phyloP scores from a whole-genome alignment of 2,329 filamentous ascomycete genomes.

The Nothophaeocryptopus gaeumannii region DNA sequence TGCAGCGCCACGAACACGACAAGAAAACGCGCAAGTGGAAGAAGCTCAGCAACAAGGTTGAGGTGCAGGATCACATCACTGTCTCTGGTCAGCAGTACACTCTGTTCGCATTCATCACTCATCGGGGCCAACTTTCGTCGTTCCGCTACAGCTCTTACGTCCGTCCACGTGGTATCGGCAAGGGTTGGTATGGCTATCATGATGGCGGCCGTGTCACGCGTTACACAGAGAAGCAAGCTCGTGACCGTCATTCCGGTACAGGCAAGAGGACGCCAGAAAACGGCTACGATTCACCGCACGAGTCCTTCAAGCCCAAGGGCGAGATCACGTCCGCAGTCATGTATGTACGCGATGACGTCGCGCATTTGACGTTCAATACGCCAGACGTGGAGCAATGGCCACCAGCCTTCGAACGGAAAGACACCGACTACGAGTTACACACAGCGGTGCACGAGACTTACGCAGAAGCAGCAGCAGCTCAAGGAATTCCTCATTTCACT shows the following conservation, averaged over 20 bases:
- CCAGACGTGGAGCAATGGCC: conserved; percentile 17
- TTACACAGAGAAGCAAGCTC: conserved; percentile 55
- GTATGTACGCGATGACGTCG: conserved; percentile 26
- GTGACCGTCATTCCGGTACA: conserved; percentile 37
- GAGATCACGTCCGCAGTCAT: conserved; percentile 29
- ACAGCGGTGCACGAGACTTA: conserved; percentile 16
- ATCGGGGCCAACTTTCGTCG: conserved; percentile 58
- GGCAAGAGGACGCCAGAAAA: conserved; percentile 5
- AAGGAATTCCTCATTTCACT: neutral
- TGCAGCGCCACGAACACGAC: conserved; percentile 58
- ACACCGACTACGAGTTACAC: conserved; percentile 6
- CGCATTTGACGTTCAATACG: conserved; percentile 14
- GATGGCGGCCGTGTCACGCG: conserved; percentile 52
- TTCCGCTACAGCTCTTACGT: conserved; percentile 60
- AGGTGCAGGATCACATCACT: conserved; percentile 53
- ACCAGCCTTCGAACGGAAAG: conserved; percentile 2
- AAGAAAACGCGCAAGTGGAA: conserved; percentile 54
- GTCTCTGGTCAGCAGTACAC: conserved; percentile 51
- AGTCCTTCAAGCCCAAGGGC: conserved; percentile 4
- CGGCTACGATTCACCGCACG: conserved; percentile 23
- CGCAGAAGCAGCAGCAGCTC: neutral
- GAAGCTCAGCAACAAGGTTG: conserved; percentile 56
- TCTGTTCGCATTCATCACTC: conserved; percentile 60
- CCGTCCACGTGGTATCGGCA: conserved; percentile 54
- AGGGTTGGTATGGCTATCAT: conserved; percentile 60